phyloP scores from a whole-genome alignment of 2,329 filamentous ascomycete species.

The Trichophaea hybrida region DNA sequence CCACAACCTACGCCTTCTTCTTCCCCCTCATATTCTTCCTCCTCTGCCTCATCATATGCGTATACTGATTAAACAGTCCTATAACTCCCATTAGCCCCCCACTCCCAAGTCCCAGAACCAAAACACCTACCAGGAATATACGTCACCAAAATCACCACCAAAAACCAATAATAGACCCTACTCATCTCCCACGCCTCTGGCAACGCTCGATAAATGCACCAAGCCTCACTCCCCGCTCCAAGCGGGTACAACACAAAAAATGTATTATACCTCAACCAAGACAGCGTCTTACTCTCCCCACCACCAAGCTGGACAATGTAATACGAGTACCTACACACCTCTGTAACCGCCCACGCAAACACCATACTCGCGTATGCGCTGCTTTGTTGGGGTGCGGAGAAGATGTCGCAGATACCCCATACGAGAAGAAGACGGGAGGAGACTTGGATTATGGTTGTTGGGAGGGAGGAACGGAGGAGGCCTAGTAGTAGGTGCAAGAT shows the following conservation, averaged over 20 bases:
- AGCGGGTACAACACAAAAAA: conserved; percentile 89
- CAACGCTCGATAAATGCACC: conserved; percentile 58
- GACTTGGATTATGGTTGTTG: conserved; percentile 84
- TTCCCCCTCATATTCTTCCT: conserved; percentile 59
- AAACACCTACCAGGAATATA: conserved; percentile 61
- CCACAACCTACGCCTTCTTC: conserved; percentile 30
- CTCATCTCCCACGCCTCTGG: conserved; percentile 38
- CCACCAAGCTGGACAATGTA: conserved; percentile 58
- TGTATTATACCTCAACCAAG: conserved; percentile 79
- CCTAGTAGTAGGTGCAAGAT: conserved; percentile 65
- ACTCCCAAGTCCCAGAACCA: conserved; percentile 7
- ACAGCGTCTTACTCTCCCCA: conserved; percentile 48
- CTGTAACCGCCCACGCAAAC: conserved; percentile 74
- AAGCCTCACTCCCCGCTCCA: conserved; percentile 77
- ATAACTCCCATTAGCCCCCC: conserved; percentile 23
- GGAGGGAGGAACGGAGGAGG: conserved; percentile 67
- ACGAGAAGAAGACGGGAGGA: conserved; percentile 74
- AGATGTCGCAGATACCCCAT: conserved; percentile 66
- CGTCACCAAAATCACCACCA: conserved; percentile 52
- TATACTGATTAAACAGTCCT: conserved; percentile 73
- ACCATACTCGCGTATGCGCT: conserved; percentile 64
- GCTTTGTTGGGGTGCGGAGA: conserved; percentile 49
- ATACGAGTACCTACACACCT: conserved; percentile 85
- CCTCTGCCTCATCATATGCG: conserved; percentile 87
- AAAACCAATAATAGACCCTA: conserved; percentile 41